phyloP scores from a whole-genome alignment of 352 stramenopile species.

The Blastocystis sp. region DNA sequence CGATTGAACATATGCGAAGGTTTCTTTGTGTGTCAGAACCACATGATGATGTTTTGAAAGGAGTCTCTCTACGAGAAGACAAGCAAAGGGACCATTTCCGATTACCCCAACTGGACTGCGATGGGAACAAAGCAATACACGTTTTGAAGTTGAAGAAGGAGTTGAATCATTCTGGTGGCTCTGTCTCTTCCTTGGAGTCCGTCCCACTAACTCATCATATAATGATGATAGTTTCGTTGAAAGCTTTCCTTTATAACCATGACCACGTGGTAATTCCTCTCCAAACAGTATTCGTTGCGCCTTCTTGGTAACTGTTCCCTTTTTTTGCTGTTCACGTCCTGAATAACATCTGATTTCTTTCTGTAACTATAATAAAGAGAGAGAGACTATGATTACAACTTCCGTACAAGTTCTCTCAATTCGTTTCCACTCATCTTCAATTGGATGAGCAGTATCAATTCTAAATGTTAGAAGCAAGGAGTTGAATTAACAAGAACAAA shows the following conservation, averaged over 20 bases:
- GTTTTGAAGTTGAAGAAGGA: not conserved
- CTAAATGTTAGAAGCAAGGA: not conserved
- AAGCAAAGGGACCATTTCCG: not conserved
- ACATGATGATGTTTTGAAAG: constrained; percentile 46
- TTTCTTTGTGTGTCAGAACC: not conserved
- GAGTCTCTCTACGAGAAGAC: constrained; percentile 32
- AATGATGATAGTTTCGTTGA: constrained; percentile 44
- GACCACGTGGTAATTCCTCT: constrained; percentile 34
- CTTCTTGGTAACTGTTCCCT: constrained; percentile 1
- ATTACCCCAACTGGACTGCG: constrained; percentile 36
- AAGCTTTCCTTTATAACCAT: constrained; percentile 62
- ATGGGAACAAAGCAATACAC: not conserved
- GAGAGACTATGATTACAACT: not conserved
- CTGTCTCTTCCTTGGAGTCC: not conserved
- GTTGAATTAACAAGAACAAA: not conserved
- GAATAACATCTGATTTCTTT: constrained; percentile 4
- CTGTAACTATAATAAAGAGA: not conserved
- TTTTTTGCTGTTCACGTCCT: constrained; percentile 51
- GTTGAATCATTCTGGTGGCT: too few relatives aligned
- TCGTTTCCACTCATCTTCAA: constrained; percentile 45
- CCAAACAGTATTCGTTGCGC: constrained; percentile 33
- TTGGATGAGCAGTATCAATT: constrained; percentile 9
- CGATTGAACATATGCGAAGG: not conserved
- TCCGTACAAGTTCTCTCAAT: constrained; percentile 28
- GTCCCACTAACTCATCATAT: constrained; percentile 43